These are phyloP conservation scores for Taphrina sp. DNA, from an alignment of 1,139 yeast species.

Conservation along the genomic window DNA sequence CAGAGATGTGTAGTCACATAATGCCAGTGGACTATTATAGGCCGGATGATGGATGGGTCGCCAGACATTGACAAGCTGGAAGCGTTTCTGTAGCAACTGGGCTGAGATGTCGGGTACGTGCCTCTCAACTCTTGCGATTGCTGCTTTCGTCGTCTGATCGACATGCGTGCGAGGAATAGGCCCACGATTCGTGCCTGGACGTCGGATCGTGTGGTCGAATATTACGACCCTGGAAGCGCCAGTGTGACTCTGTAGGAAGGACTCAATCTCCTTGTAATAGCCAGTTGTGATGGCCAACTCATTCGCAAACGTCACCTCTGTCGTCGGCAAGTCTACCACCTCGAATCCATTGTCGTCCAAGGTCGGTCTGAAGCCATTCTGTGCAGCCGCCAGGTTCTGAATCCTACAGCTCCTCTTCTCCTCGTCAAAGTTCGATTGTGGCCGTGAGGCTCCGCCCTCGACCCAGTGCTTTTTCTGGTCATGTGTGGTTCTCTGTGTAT, in stretches of 20 bases:
- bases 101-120: conserved; percentile 39
- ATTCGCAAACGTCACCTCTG: conserved; percentile 6
- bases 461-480: conserved; percentile 32
- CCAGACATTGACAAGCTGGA: conserved; percentile 41
- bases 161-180: conserved; percentile 40
- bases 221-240: conserved; percentile 37
- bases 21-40: conserved; percentile 39
- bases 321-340: background rate
- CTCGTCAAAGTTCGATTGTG: conserved; percentile 8
- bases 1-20: conserved; percentile 38
- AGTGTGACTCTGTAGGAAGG: conserved; percentile 8
- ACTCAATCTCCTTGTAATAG: conserved; percentile 27
- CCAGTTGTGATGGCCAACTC: conserved; percentile 17
- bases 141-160: conserved; percentile 41
- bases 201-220: conserved; percentile 41
- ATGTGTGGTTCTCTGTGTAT: conserved; percentile 13
- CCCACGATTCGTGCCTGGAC: conserved; percentile 37
- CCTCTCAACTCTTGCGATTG: conserved; percentile 38
- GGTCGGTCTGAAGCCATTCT: conserved; percentile 2
- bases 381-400: background rate
- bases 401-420: conserved; percentile 6
- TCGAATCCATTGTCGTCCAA: conserved; percentile 22
- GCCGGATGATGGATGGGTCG: conserved; percentile 39
- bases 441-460: conserved; percentile 17
- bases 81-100: conserved; percentile 36